These are phyloP conservation scores for Elongisporangium prolatum DNA, from an alignment of 352 stramenopile genomes.

Conservation along the genomic window DNA sequence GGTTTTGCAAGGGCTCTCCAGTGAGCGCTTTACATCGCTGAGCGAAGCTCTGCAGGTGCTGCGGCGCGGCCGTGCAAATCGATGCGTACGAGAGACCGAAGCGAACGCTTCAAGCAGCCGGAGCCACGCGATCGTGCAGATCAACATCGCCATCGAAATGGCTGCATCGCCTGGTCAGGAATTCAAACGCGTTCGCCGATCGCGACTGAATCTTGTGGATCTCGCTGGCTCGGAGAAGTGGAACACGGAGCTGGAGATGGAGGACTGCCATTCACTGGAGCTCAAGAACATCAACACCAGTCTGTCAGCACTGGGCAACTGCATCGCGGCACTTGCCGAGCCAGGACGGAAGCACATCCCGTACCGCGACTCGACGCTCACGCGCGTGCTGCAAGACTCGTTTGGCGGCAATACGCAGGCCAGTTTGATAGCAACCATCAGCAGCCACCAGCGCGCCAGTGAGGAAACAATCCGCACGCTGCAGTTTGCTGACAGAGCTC, in stretches of 20 bases:
- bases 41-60: slow-evolving; percentile 53
- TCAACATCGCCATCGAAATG: slow-evolving; percentile 61
- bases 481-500: slow-evolving; percentile 70
- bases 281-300: slow-evolving; percentile 91
- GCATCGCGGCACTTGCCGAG: slow-evolving; percentile 84
- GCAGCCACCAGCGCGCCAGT: slow-evolving; percentile 23
- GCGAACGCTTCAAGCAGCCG: slow-evolving; percentile 84
- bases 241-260: slow-evolving; percentile 75
- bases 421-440: slow-evolving; percentile 70
- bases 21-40: slow-evolving; percentile 31
- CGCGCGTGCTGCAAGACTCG: slow-evolving; percentile 82
- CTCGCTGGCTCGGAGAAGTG: slow-evolving; percentile 80
- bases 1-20: slow-evolving; percentile 56
- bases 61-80: slow-evolving; percentile 41
- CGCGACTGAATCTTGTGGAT: slow-evolving; percentile 74
- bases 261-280: slow-evolving; percentile 66
- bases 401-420: slow-evolving; percentile 72
- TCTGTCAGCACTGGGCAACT: slow-evolving; percentile 88
- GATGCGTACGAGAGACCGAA: slow-evolving; percentile 78
- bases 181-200: slow-evolving; percentile 29
- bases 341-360: slow-evolving; percentile 86
- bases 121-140: slow-evolving; percentile 90
- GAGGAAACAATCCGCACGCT: slow-evolving; percentile 78
- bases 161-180: slow-evolving; percentile 19
- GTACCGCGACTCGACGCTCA: slow-evolving; percentile 88